Evolutionary conservation across 768 basidiomycete species (phyloP), one percentile per base, ranked within the genome.

Genomic region (Suillus occidentalis): DNA sequence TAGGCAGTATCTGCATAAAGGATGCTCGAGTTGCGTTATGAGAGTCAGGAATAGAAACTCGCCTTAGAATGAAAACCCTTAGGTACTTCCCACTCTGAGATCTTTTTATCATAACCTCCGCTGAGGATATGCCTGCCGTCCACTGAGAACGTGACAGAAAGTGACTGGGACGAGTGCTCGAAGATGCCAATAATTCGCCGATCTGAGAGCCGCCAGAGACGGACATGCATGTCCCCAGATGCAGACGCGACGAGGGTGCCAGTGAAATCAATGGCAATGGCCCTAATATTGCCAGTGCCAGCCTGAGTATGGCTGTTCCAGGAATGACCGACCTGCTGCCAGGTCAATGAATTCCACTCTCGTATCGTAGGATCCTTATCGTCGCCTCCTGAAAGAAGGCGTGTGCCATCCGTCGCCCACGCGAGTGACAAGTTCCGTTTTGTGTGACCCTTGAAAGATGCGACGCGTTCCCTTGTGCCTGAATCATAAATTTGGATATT

Each of bases 141-240:
- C 6, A 25, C 7, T 0, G 49, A 50, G 25, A 50, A 50, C 1
- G 22, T 50, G 25, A 25, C 25, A 22, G 34, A 34, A 34, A 1
- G 3, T 8, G n/a, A 6, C 4, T 3, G 3, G 1, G 13, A 0
- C 14, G 25, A 28, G 25, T 16, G 49, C 49, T 16, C 3, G 3
- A 50, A 50, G 6, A 25, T 28, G 14, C 22, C 1, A 2, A 50
- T 25, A 1, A 6, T 28, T 16, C 3, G 49, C 25, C 0, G 13
- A 25, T 50, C 22, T 25, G 25, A 25, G 3, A 50, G 49, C 25
- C 3, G 3, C 47, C 47, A 47, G 47, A 47, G 47, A 12, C 47
- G 47, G n/a, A 47, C n/a, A 47, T 47, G 3, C 0, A 13, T 5
- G 47, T 47, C 47, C 0, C 6, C 0, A n/a, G 47, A 47, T 47